Conservation (phyloP, 1,284 basidiomycete genomes). For the Ustilago cynodontis region DNA sequence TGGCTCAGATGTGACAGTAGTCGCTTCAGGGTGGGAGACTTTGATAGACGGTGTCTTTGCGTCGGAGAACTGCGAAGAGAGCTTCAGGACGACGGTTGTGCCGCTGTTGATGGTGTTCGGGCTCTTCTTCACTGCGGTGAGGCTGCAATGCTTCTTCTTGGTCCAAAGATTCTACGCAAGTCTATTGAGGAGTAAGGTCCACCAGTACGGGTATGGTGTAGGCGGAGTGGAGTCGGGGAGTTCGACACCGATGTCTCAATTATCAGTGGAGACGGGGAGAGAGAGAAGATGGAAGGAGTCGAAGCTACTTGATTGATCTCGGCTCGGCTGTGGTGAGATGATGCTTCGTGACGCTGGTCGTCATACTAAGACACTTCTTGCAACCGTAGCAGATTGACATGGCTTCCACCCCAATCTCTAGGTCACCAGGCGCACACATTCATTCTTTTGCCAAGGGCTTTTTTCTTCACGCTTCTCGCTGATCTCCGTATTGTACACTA, state of each 20-base stretch:
- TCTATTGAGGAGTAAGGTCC: slow-evolving; percentile 33
- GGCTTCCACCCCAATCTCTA: neutral
- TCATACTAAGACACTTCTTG: neutral
- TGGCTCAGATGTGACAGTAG: slow-evolving; percentile 17
- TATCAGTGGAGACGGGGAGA: slow-evolving; percentile 1
- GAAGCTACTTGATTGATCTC: slow-evolving; percentile 34
- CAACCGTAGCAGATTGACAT: neutral
- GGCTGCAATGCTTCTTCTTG: slow-evolving; percentile 53
- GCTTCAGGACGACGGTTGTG: slow-evolving; percentile 44
- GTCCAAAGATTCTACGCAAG: slow-evolving; percentile 39
- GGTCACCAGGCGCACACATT: neutral
- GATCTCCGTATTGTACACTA: slow-evolving; percentile 9
- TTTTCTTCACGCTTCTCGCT: neutral
- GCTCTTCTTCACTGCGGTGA: slow-evolving; percentile 40
- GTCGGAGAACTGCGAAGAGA: slow-evolving; percentile 56
- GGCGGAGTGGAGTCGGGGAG: slow-evolving; percentile 13
- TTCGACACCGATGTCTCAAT: slow-evolving; percentile 28
- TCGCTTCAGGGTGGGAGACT: slow-evolving; percentile 51
- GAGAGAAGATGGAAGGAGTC: slow-evolving; percentile 35
- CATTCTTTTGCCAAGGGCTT: slow-evolving; percentile 2
- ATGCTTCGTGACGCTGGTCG: slow-evolving; percentile 17
- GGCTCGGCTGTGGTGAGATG: neutral
- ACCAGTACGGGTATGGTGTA: slow-evolving; percentile 34
- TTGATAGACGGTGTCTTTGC: slow-evolving; percentile 49
- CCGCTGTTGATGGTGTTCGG: slow-evolving; percentile 50